These are phyloP conservation scores for Hyphodiscus hymeniophilus DNA, from an alignment of 495 filamentous ascomycete species.

Conservation along the genomic window DNA sequence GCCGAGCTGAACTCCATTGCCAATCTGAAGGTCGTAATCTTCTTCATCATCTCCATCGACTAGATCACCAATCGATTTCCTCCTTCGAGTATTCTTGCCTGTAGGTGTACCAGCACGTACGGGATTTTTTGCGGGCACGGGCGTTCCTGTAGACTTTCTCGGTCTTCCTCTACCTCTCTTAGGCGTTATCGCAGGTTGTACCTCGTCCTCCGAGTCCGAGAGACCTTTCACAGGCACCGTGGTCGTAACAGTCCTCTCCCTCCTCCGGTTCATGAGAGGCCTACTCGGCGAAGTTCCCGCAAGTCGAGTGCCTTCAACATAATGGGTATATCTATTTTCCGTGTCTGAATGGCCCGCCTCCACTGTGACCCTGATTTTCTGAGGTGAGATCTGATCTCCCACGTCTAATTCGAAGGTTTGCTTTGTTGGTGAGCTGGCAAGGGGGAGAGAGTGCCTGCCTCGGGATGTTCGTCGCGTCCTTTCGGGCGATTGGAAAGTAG, in stretches of 20 bases:
- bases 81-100: constrained; percentile 36
- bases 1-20: constrained; percentile 12
- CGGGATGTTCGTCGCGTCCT: constrained; percentile 14
- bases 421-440: constrained; percentile 37
- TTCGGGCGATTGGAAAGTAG: constrained; percentile 14
- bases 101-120: constrained; percentile 22
- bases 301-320: neutral
- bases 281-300: constrained; percentile 1
- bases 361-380: constrained; percentile 44
- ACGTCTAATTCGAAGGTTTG: constrained; percentile 46
- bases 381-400: constrained; percentile 37
- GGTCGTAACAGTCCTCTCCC: constrained; percentile 26
- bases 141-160: constrained; percentile 28
- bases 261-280: constrained; percentile 12
- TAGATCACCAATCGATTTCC: constrained; percentile 19
- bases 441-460: constrained; percentile 17
- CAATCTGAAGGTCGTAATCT: constrained; percentile 14
- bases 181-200: constrained; percentile 9
- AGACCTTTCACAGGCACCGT: constrained; percentile 43
- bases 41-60: constrained; percentile 18
- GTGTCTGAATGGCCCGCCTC: constrained; percentile 34
- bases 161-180: constrained; percentile 21
- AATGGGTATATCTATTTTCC: constrained; percentile 10
- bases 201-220: constrained; percentile 31
- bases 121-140: constrained; percentile 21